A percentile compares a stretch with the other conserved stretches of the same genome.
phyloP scores from a whole-genome alignment of 1,284 basidiomycete species.

The Tilletia setariae region DNA sequence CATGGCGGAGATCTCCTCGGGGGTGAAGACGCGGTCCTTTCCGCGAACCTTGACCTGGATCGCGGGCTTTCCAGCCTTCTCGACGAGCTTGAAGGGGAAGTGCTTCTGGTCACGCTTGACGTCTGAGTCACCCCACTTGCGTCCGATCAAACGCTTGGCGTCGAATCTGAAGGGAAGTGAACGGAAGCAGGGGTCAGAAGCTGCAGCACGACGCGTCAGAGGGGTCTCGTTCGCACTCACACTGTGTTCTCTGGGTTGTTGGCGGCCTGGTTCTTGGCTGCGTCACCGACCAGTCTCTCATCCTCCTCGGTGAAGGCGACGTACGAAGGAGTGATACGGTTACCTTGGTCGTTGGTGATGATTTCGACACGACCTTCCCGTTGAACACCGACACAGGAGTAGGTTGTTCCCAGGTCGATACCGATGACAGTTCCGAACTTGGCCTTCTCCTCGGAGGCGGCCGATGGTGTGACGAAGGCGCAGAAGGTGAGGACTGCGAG shows the following conservation, averaged over 20 bases:
- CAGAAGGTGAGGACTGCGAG: conserved; percentile 12
- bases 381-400: conserved; percentile 68
- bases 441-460: conserved; percentile 46
- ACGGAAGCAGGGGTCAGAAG: neutral
- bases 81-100: conserved; percentile 58
- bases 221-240: neutral
- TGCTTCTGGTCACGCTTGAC: conserved; percentile 56
- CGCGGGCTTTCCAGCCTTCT: conserved; percentile 53
- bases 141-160: conserved; percentile 87
- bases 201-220: neutral
- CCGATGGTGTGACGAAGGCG: conserved; percentile 21
- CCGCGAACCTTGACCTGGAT: conserved; percentile 51
- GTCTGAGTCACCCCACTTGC: conserved; percentile 60
- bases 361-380: conserved; percentile 61
- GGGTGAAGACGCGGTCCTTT: conserved; percentile 56
- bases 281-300: conserved; percentile 73
- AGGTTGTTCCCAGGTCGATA: conserved; percentile 67
- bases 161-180: conserved; percentile 63
- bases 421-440: conserved; percentile 84
- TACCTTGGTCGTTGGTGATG: conserved; percentile 58
- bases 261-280: conserved; percentile 64
- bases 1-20: conserved; percentile 91
- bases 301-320: conserved; percentile 62
- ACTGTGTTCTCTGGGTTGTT: conserved; percentile 73
- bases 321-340: conserved; percentile 55